phyloP scores from a whole-genome alignment of 2,329 filamentous ascomycete species.

The Colletotrichum tropicicola region DNA sequence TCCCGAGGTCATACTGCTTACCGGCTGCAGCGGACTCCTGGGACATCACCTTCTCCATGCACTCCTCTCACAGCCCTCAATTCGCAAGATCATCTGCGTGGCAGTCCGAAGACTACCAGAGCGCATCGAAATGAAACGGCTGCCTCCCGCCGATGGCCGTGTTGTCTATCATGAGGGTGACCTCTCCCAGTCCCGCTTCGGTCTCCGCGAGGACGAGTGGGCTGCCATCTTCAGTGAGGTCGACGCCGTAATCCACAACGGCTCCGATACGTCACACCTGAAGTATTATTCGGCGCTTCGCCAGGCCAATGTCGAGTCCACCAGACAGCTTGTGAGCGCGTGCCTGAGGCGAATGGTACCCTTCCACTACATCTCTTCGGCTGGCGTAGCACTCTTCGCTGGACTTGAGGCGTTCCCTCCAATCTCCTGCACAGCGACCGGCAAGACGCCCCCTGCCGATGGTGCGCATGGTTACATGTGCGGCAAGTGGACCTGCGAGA shows the following conservation, averaged over 20 bases:
- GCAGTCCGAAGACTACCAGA: neutral
- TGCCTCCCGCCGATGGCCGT: neutral
- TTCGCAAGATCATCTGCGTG: constrained; percentile 4
- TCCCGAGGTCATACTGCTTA: too few species aligned
- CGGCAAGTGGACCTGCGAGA: too few species aligned
- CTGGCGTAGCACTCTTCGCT: too few species aligned
- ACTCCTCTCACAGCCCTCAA: too few species aligned
- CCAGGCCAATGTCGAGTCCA: neutral
- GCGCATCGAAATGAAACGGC: neutral
- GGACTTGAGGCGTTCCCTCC: too few species aligned
- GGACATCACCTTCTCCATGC: too few species aligned
- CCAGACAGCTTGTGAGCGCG: neutral
- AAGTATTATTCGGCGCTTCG: neutral
- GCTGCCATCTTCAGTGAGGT: neutral
- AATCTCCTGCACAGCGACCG: too few species aligned
- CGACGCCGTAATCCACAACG: constrained; percentile 1
- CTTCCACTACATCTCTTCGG: neutral
- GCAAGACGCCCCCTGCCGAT: too few species aligned
- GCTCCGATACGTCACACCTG: neutral
- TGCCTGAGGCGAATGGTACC: neutral
- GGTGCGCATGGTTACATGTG: too few species aligned
- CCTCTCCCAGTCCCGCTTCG: constrained; percentile 20
- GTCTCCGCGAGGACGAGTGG: neutral
- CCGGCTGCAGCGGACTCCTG: too few species aligned
- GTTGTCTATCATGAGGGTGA: constrained; percentile 38